Base-by-base conservation (phyloP, 108 stramenopile genomes). In the Nannochloropsis gaditana region DNA sequence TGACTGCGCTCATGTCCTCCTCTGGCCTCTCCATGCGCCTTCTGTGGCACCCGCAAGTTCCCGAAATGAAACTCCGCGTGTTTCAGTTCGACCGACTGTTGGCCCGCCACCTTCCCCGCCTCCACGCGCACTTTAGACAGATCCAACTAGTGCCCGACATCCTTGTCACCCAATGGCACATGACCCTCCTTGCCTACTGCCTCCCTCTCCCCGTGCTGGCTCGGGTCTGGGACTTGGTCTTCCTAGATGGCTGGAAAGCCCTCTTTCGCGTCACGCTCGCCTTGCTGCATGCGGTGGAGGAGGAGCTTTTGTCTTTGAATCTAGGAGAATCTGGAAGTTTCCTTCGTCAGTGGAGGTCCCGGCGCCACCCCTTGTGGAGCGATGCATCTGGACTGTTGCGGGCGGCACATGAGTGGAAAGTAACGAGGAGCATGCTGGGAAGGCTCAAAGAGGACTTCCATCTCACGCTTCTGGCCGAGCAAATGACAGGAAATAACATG, bases 61-160 rank as follows among this genome's bases (percentile, higher is more conserved):
- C 87, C 4, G 59, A 85, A 9, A 21, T 84, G 45, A 84, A 89
- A 86, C 80, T 89, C 21, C 86, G 88, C 2, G 88, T 89, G 9
- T 89, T 84, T 41, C 88, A 89, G 84, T 89, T 89, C 88, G 88
- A 89, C 84, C 86, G 87, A 84, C 84, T 87, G 43, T n/a, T 87
- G 84, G 21, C 45, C 44, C 45, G 47, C n/a, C 83, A 87, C 80
- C 83, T 87, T 21, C 87, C 87, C 8, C 83, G 87, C 42, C 87
- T 87, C 43, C 84, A 87, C 84, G 84, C 79, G 80, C 87, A 87
- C 81, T 87, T 87, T 83, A 84, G 59, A 84, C 43, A 42, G 41
- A 87, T 73, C 45, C 80, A 80, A 21, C 84, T 87, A 21, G 83
- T 82, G 84, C 87, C 84, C 3, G 87, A 89, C 79, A 86, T 89